phyloP scores from a whole-genome alignment of 352 stramenopile species.

The Lagenidium sp. region DNA sequence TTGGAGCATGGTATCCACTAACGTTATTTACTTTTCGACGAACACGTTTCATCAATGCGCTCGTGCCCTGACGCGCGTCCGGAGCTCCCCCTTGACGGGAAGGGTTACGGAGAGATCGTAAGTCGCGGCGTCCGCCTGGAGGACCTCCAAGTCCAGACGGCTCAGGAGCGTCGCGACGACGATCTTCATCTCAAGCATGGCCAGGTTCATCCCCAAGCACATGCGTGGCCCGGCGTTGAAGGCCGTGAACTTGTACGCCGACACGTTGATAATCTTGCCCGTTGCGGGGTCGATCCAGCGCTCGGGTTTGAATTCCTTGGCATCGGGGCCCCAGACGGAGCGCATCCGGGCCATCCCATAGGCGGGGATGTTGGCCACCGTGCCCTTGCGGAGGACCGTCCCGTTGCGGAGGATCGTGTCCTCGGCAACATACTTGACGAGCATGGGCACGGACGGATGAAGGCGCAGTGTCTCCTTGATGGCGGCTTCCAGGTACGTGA shows the following conservation, averaged over 20 bases:
- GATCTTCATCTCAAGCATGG: constrained; percentile 71
- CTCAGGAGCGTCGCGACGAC: constrained; percentile 33
- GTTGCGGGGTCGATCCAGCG: constrained; percentile 42
- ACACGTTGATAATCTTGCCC: constrained; percentile 22
- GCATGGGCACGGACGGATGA: constrained; percentile 37
- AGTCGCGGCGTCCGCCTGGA: too few relatives aligned
- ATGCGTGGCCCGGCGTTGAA: constrained; percentile 60
- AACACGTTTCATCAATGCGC: too few relatives aligned
- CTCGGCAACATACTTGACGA: constrained; percentile 22
- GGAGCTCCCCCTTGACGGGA: too few relatives aligned
- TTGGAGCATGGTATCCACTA: too few relatives aligned
- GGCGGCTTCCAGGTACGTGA: constrained; percentile 52
- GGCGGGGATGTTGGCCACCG: constrained; percentile 30
- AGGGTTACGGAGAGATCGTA: too few relatives aligned
- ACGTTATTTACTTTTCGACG: too few relatives aligned
- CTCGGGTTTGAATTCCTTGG: constrained; percentile 28
- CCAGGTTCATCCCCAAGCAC: constrained; percentile 55
- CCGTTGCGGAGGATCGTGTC: constrained; percentile 57
- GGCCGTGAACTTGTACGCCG: constrained; percentile 49
- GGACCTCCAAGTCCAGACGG: too few relatives aligned
- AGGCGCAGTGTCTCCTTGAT: constrained; percentile 58
- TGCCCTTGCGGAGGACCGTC: constrained; percentile 46
- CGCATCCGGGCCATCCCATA: constrained; percentile 40
- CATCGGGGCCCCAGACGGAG: constrained; percentile 55
- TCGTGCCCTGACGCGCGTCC: too few relatives aligned